Conservation (phyloP, 2,329 filamentous ascomycete genomes). For the Stemphylium lycopersici region DNA sequence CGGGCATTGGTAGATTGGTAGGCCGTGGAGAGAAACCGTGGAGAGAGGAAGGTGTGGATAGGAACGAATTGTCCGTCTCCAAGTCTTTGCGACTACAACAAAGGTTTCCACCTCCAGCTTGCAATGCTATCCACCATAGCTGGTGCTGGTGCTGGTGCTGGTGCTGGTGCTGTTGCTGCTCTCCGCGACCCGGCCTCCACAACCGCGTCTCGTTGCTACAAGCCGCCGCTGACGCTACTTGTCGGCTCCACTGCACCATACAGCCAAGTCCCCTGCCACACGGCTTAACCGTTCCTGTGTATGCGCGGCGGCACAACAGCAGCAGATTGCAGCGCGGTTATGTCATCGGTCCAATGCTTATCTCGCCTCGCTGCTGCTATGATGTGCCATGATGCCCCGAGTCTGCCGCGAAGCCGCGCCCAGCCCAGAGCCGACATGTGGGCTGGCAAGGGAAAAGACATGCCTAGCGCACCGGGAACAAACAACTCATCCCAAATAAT, state of each 20-base stretch:
- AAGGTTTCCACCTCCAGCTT: neutral
- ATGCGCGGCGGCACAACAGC: slow-evolving; percentile 4
- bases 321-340: slow-evolving; percentile 3
- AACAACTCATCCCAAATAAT: slow-evolving; percentile 16
- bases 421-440: neutral
- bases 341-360: slow-evolving; percentile 30
- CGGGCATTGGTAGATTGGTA: too few species aligned
- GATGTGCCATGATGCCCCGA: slow-evolving; percentile 1
- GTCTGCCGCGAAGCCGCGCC: slow-evolving; percentile 13
- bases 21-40: too few species aligned
- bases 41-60: too few species aligned
- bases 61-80: neutral
- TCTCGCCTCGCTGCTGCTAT: slow-evolving; percentile 18
- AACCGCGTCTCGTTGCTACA: slow-evolving; percentile 14
- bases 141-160: neutral
- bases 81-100: too few species aligned
- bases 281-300: slow-evolving; percentile 15
- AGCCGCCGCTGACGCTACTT: slow-evolving; percentile 26
- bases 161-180: neutral
- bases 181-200: slow-evolving; percentile 4
- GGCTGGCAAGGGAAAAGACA: slow-evolving; percentile 1
- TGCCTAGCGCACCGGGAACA: slow-evolving; percentile 15
- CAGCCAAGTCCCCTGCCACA: slow-evolving; percentile 14
- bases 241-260: slow-evolving; percentile 18
- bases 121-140: neutral